phyloP scores from a whole-genome alignment of 352 stramenopile genomes.

The Hyaloperonospora brassicae region DNA sequence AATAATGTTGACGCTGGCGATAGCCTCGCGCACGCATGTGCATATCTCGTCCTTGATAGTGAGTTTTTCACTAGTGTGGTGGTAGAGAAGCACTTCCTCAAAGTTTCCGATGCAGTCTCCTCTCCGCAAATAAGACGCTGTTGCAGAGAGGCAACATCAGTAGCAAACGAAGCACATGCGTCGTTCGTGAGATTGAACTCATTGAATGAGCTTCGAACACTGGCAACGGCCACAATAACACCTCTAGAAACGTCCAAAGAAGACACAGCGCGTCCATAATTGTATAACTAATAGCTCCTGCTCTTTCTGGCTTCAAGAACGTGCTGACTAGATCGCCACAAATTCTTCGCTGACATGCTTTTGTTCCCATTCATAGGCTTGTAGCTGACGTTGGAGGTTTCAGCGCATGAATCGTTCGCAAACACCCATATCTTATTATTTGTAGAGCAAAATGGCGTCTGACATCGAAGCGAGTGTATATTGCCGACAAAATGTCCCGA shows the following conservation, averaged over 20 bases:
- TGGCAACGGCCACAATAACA: conserved; percentile 31
- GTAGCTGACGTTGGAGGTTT: conserved; percentile 42
- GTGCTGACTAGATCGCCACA: conserved; percentile 13
- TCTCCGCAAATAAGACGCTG: conserved; percentile 42
- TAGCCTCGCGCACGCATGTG: conserved; percentile 32
- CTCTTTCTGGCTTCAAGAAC: conserved; percentile 31
- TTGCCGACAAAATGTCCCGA: conserved; percentile 29
- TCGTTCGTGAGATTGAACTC: conserved; percentile 38
- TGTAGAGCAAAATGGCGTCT: conserved; percentile 12
- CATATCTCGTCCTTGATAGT: conserved; percentile 23
- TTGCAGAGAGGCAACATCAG: conserved; percentile 44
- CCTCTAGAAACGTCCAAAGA: conserved; percentile 22
- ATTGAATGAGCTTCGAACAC: conserved; percentile 28
- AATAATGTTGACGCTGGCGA: conserved; percentile 28
- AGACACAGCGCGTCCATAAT: conserved; percentile 20
- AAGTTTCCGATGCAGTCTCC: conserved; percentile 32
- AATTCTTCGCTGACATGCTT: conserved; percentile 24
- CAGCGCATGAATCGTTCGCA: conserved; percentile 9
- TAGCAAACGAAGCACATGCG: conserved; percentile 34
- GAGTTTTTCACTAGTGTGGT: conserved; percentile 35
- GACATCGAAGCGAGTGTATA: conserved; percentile 39
- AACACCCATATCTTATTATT: no score
- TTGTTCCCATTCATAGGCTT: conserved; percentile 40
- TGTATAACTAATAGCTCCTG: conserved; percentile 30
- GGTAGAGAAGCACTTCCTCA: conserved; percentile 30